phyloP scores from a whole-genome alignment of 1,284 basidiomycete species.

The Moesziomyces sp. region DNA sequence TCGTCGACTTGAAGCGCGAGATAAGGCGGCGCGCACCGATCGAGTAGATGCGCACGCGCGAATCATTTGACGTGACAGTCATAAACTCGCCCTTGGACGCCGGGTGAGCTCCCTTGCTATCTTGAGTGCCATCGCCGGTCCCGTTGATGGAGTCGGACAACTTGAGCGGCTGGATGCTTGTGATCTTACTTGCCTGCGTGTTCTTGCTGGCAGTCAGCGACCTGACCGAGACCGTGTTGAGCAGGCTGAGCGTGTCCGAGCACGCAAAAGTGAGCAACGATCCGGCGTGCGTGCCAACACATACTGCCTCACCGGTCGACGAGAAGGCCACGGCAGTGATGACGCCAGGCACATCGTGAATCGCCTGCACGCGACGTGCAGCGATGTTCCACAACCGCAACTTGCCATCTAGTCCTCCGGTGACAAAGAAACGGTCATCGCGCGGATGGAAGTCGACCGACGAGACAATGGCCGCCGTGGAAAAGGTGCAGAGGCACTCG shows the following conservation, averaged over 20 bases:
- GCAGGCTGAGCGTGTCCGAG: conserved; percentile 58
- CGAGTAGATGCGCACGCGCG: conserved; percentile 67
- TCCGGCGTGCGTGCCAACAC: conserved; percentile 67
- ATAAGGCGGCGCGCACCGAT: conserved; percentile 51
- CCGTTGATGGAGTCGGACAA: conserved; percentile 12
- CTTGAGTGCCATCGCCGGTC: too few species aligned
- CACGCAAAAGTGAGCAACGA: conserved; percentile 62
- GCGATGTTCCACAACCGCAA: conserved; percentile 68
- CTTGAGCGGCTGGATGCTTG: conserved; percentile 61
- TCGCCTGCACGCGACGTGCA: conserved; percentile 44
- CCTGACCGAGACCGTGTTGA: conserved; percentile 61
- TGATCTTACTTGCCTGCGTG: conserved; percentile 68
- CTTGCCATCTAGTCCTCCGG: conserved; percentile 68
- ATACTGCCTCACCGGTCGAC: conserved; percentile 61
- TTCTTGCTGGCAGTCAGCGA: conserved; percentile 63
- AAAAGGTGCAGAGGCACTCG: conserved; percentile 68
- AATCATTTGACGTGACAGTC: conserved; percentile 69
- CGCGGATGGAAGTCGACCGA: conserved; percentile 65
- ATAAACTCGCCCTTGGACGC: conserved; percentile 52
- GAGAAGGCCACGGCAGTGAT: conserved; percentile 68
- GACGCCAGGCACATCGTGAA: conserved; percentile 65
- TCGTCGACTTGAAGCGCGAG: conserved; percentile 53
- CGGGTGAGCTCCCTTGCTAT: too few species aligned
- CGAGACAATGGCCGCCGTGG: conserved; percentile 68
- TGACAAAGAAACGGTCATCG: conserved; percentile 69